A percentile compares a stretch with the other conserved stretches of the same genome.
These are phyloP conservation scores for Cyclotella sp. DNA, from an alignment of 108 stramenopile species.

Conservation along the genomic window DNA sequence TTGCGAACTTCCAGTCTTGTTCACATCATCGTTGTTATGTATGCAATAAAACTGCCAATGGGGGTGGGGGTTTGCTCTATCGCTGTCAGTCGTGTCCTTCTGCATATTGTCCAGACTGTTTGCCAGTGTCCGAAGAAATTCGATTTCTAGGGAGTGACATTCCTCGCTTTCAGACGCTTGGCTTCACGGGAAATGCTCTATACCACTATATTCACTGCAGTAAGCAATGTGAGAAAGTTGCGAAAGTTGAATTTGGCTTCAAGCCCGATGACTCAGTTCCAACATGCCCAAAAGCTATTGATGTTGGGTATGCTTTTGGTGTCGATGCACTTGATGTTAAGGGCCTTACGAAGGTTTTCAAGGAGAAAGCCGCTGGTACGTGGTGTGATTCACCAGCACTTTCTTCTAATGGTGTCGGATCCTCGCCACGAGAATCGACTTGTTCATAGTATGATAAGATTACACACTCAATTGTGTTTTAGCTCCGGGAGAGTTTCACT, in stretches of 20 bases:
- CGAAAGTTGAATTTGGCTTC: constrained; percentile 54
- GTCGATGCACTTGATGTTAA: constrained; percentile 38
- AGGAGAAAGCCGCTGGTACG: constrained; percentile 22
- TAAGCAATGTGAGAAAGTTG: constrained; percentile 53
- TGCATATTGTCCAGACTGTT: constrained; percentile 87
- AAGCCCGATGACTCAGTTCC: constrained; percentile 27
- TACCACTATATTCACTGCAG: constrained; percentile 73
- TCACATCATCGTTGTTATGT: constrained; percentile 79
- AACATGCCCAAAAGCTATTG: constrained; percentile 47
- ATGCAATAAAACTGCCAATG: constrained; percentile 61
- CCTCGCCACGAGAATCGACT: too few species aligned
- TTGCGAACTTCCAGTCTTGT: constrained; percentile 59
- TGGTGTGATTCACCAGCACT: neutral
- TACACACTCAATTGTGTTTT: too few species aligned
- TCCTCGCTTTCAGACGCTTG: constrained; percentile 58
- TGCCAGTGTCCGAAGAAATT: constrained; percentile 54
- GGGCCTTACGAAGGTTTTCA: constrained; percentile 30
- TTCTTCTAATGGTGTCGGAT: too few species aligned
- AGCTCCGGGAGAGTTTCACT: too few species aligned
- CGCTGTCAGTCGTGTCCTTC: constrained; percentile 78
- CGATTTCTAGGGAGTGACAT: constrained; percentile 42
- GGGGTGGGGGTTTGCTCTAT: constrained; percentile 86
- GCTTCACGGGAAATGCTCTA: constrained; percentile 45
- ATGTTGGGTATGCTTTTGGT: constrained; percentile 60
- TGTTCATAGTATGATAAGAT: too few species aligned